Base-by-base conservation (phyloP, 441 rosid species). In the Pelargonium cotyledonis region DNA sequence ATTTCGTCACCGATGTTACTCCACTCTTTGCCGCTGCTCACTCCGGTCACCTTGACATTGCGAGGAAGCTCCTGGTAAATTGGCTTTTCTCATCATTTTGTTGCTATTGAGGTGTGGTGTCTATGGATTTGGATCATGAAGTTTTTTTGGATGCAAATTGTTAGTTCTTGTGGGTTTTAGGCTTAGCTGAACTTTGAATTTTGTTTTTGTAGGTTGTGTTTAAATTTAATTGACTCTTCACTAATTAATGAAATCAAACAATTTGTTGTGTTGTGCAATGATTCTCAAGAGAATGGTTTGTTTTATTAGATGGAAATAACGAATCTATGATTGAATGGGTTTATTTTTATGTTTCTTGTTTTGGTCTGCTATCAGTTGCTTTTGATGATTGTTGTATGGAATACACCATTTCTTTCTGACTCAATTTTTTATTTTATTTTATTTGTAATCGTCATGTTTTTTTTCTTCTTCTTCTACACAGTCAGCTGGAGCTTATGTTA, bases 401-500 rank as follows among this genome's bases (percentile, higher is more conserved):
- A 23, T 23, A 23, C 26, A 23, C n/a, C n/a, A n/a, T n/a, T n/a
- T 23, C 26, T 23, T 23, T 23, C 26, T 2, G 26, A 23, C 26
- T 23, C 26, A 23, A 23, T 23, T 23, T 23, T 14, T 3, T 51
- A 0, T 51, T 3, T 12, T 7, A n/a, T 12, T 51, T 5, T 51
- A n/a, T n/a, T n/a, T 23, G 26, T 23, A 23, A 23, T 23, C 26
- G 26, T 23, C 11, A 41, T 61, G 53, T 10, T 41, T n/a, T 65
- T n/a, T n/a, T n/a, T n/a, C n/a, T n/a, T n/a, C n/a, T n/a, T n/a
- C n/a, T n/a, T n/a, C n/a, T n/a, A n/a, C n/a, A 68, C 66, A 80
- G 78, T 76, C 76, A 40, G 78, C 80, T 9, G 82, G 82, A 58
- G 80, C 80, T 16, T 76, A 80, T 71, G 78, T 80, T 35, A 80